Evolutionary conservation across 2,329 filamentous ascomycete genomes (phyloP).

Genomic region (Stachybotrys echinatus): DNA sequence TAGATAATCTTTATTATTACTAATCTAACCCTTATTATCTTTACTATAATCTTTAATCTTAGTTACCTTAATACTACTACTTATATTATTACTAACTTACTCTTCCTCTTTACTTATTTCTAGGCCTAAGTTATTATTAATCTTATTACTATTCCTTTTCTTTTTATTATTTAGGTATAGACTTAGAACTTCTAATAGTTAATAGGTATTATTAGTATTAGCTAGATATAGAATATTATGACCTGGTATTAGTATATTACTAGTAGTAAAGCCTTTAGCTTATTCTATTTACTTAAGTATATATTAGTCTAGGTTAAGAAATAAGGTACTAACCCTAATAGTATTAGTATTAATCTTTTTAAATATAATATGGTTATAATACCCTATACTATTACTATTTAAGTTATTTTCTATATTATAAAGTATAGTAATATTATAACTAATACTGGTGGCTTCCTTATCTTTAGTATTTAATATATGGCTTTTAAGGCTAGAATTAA

Average conservation of each 20-base stretch:
- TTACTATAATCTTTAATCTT: conserved; percentile 81
- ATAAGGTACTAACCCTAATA: conserved; percentile 36
- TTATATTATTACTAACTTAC: conserved; percentile 86
- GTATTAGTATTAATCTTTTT: conserved; percentile 35
- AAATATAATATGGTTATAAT: conserved; percentile 51
- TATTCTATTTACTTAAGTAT: conserved; percentile 67
- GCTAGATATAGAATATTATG: conserved; percentile 82
- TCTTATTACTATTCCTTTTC: conserved; percentile 73
- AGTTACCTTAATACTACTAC: conserved; percentile 92
- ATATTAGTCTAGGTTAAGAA: conserved; percentile 83
- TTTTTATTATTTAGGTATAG: conserved; percentile 86
- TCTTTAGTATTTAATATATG: conserved; percentile 83
- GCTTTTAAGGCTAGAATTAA: conserved; percentile 84
- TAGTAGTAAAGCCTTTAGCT: conserved; percentile 74
- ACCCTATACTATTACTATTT: conserved; percentile 28
- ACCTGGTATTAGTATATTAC: conserved; percentile 96
- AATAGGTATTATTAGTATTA: conserved; percentile 86
- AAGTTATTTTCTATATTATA: conserved; percentile 27
- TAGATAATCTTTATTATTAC: conserved; percentile 88
- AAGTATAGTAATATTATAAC: conserved; percentile 52
- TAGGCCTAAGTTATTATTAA: conserved; percentile 90
- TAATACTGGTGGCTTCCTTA: conserved; percentile 50
- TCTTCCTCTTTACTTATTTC: conserved; percentile 93
- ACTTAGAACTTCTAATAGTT: conserved; percentile 98
- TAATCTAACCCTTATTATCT: conserved; percentile 75